phyloP scores from a whole-genome alignment of 768 basidiomycete species.

The Trametes sanguinea region DNA sequence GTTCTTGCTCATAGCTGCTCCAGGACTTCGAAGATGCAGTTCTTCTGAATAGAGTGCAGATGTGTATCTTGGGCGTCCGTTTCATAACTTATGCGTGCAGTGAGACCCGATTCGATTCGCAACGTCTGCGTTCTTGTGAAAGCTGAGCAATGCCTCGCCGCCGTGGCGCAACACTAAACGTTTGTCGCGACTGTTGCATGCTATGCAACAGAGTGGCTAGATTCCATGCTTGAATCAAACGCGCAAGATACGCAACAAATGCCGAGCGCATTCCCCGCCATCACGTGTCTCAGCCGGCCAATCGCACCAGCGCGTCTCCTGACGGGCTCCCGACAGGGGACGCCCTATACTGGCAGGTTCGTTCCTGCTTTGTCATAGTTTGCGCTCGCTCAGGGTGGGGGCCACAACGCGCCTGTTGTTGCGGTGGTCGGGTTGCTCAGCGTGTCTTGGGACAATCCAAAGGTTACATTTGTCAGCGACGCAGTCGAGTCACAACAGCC shows the following conservation, averaged over 20 bases:
- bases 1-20: not conserved
- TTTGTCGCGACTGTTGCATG: not conserved
- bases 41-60: slow-evolving; percentile 36
- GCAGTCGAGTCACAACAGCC: slow-evolving; percentile 9
- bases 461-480: slow-evolving; percentile 9
- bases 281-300: slow-evolving; percentile 5
- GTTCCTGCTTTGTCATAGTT: slow-evolving; percentile 19
- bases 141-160: not conserved
- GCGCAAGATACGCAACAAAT: not conserved
- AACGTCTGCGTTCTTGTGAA: not conserved
- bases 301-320: not conserved
- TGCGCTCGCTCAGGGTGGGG: not conserved
- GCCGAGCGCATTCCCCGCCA: not conserved
- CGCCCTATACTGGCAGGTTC: not conserved
- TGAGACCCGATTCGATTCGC: not conserved
- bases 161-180: not conserved
- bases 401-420: not conserved
- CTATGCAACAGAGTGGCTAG: not conserved
- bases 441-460: not conserved
- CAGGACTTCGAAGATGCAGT: slow-evolving; percentile 68
- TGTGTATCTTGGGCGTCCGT: not conserved
- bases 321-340: slow-evolving; percentile 2
- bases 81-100: not conserved
- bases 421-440: not conserved
- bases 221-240: not conserved